Percentiles rank a stretch among this genome's conserved stretches.
phyloP scores from a whole-genome alignment of 441 rosid species.

The Rhodomyrtus psidioides region DNA sequence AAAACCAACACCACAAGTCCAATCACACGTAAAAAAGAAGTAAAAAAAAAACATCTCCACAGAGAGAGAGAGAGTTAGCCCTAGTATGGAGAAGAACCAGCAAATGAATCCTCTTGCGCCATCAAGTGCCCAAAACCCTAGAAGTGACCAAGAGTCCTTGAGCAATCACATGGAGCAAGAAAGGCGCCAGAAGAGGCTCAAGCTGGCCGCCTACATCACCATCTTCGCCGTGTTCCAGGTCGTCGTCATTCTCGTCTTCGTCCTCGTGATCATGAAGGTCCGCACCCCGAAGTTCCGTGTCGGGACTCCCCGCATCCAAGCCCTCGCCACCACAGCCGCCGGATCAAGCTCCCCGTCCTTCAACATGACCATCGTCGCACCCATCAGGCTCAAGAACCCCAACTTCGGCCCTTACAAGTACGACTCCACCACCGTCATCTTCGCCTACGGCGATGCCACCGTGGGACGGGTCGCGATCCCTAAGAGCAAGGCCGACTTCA shows the following conservation, averaged over 20 bases:
- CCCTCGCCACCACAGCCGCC: neutral
- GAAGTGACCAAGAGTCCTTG: constrained; percentile 24
- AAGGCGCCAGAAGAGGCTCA: constrained; percentile 20
- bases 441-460: constrained; percentile 14
- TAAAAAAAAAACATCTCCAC: neutral
- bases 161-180: neutral
- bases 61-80: neutral
- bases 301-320: neutral
- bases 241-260: constrained; percentile 19
- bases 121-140: neutral
- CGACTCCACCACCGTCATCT: constrained; percentile 13
- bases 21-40: neutral
- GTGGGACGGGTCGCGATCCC: constrained; percentile 31
- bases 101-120: constrained; percentile 25
- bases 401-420: constrained; percentile 51
- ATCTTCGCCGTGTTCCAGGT: constrained; percentile 20
- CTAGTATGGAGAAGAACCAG: neutral
- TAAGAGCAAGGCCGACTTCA: constrained; percentile 25
- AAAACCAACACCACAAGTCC: neutral
- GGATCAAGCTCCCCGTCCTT: constrained; percentile 15
- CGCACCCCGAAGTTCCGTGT: constrained; percentile 20
- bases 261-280: constrained; percentile 20
- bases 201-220: constrained; percentile 29
- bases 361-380: constrained; percentile 27
- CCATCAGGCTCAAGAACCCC: constrained; percentile 28